These are phyloP conservation scores for Glonium stellatum DNA, from an alignment of 495 filamentous ascomycete genomes.

Conservation along the genomic window DNA sequence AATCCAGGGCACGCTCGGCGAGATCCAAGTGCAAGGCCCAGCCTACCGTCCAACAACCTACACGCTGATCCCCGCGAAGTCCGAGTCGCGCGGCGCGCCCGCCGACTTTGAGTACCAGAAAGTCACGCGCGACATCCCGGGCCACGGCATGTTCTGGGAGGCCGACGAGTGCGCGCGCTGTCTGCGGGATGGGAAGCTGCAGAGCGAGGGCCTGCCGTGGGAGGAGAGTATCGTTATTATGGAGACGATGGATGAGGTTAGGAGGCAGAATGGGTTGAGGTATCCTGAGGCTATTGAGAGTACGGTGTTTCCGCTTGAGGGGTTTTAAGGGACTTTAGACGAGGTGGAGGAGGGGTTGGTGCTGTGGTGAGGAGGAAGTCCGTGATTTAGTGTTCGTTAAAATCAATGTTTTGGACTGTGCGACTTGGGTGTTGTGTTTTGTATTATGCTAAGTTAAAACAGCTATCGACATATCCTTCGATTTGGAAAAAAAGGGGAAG, in stretches of 20 bases:
- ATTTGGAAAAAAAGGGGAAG: no score
- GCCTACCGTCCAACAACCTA: conserved; percentile 64
- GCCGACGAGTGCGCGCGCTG: conserved; percentile 85
- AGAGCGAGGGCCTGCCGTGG: conserved; percentile 67
- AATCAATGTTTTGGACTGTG: no score
- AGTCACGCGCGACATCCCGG: conserved; percentile 45
- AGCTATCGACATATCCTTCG: no score
- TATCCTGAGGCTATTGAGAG: conserved; percentile 82
- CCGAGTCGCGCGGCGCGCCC: conserved; percentile 42
- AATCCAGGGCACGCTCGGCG: conserved; percentile 79
- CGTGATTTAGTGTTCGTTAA: no score
- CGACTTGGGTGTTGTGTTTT: no score
- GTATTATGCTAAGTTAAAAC: no score
- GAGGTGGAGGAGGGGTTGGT: background rate
- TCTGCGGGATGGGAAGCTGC: conserved; percentile 69
- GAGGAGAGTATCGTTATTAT: conserved; percentile 86
- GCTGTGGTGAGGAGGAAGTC: no score
- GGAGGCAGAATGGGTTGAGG: conserved; percentile 64
- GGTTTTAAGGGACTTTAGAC: background rate
- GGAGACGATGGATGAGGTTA: conserved; percentile 90
- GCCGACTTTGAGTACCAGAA: conserved; percentile 34
- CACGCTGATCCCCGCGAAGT: conserved; percentile 31
- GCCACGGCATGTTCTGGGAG: conserved; percentile 91
- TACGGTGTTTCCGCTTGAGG: conserved; percentile 49
- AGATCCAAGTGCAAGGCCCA: conserved; percentile 74